Evolutionary conservation across 352 stramenopile species (phyloP).

Genomic region (Globisporangium megalacanthum): DNA sequence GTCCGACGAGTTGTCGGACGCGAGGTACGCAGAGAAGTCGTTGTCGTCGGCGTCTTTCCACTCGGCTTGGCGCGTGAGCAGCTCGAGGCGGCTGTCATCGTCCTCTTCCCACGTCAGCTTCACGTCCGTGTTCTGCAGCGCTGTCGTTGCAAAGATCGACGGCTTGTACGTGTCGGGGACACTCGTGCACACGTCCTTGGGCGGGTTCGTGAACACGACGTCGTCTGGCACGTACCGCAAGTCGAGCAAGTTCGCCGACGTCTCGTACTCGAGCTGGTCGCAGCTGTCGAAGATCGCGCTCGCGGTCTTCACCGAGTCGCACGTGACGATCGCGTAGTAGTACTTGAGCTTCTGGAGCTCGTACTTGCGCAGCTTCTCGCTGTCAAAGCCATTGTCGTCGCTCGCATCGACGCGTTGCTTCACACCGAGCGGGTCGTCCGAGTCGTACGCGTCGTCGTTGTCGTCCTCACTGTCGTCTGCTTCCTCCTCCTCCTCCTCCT

Average conservation of each 20-base stretch:
- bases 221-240: conserved; percentile 93
- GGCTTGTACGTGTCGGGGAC: conserved; percentile 94
- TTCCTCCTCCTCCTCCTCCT: conserved; percentile 12
- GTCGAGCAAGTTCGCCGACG: conserved; percentile 93
- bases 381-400: conserved; percentile 84
- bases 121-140: conserved; percentile 91
- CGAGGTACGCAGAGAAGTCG: conserved; percentile 93
- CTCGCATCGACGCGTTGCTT: conserved; percentile 56
- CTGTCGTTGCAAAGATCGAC: conserved; percentile 91
- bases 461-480: conserved; percentile 21
- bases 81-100: conserved; percentile 87
- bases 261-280: conserved; percentile 97
- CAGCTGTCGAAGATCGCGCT: conserved; percentile 93
- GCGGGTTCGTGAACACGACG: conserved; percentile 79
- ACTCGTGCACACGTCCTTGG: conserved; percentile 77
- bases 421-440: conserved; percentile 60
- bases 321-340: conserved; percentile 97
- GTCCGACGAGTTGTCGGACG: conserved; percentile 65
- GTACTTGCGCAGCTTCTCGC: conserved; percentile 94
- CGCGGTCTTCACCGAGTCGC: conserved; percentile 88
- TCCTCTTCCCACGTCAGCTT: conserved; percentile 96
- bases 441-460: conserved; percentile 46
- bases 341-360: conserved; percentile 98
- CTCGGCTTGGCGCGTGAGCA: conserved; percentile 61
- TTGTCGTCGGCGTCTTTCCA: conserved; percentile 89